phyloP scores from a whole-genome alignment of 2,329 filamentous ascomycete species.

The Aureobasidium sp. region DNA sequence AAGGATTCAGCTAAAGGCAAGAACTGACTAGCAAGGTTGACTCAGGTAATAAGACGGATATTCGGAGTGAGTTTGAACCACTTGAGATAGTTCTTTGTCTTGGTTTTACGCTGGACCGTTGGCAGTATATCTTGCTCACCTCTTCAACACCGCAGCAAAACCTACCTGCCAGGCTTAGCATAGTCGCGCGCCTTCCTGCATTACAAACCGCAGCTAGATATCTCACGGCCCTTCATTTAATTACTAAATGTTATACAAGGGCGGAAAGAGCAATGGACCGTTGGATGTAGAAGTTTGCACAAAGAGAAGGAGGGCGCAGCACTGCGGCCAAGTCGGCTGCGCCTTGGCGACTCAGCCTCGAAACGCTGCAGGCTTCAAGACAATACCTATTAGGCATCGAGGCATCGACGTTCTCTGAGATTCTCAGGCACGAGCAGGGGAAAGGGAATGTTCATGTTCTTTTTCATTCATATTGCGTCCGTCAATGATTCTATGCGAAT shows the following conservation, averaged over 20 bases:
- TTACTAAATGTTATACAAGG: background rate
- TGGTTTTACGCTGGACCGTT: background rate
- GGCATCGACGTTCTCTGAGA: background rate
- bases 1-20: background rate
- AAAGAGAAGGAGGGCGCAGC: background rate
- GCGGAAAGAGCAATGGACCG: background rate
- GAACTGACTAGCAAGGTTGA: background rate
- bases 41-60: slow-evolving; percentile 5
- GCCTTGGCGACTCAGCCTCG: background rate
- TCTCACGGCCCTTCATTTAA: background rate
- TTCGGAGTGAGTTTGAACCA: background rate
- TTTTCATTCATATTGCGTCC: background rate
- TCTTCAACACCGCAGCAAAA: background rate
- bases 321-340: background rate
- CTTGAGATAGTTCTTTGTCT: background rate
- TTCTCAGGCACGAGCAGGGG: background rate
- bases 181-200: background rate
- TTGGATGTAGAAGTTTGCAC: background rate
- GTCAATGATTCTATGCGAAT: background rate
- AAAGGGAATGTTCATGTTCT: background rate
- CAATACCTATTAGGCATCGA: background rate
- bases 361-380: background rate
- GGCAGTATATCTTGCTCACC: background rate
- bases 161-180: background rate
- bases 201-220: background rate